Percentiles rank a stretch among this genome's conserved stretches.
These are phyloP conservation scores for Morella rubra DNA, from an alignment of 306 rosid genomes.

Conservation along the genomic window DNA sequence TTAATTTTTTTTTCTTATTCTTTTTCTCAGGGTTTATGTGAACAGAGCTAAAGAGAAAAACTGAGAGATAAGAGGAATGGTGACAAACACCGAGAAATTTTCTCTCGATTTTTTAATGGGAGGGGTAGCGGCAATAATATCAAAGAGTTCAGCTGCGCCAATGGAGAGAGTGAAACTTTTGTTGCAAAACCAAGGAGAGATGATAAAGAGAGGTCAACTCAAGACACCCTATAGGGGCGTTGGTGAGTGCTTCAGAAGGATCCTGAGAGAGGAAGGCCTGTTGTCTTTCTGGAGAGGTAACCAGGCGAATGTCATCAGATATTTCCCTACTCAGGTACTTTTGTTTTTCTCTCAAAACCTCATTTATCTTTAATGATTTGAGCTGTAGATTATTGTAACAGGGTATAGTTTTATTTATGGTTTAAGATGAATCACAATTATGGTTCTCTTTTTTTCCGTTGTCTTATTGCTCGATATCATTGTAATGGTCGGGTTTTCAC, in stretches of 20 bases:
- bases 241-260: constrained; percentile 59
- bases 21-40: not conserved
- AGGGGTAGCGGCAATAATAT: constrained; percentile 70
- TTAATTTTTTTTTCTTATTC: not conserved
- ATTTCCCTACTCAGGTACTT: constrained; percentile 92
- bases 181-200: constrained; percentile 91
- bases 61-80: constrained; percentile 39
- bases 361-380: not conserved
- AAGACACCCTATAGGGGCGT: constrained; percentile 37
- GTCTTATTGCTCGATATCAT: not conserved
- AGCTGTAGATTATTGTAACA: not conserved
- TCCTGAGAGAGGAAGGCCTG: constrained; percentile 77
- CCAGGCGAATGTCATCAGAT: constrained; percentile 81
- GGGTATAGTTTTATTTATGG: not conserved
- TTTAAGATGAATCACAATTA: not conserved
- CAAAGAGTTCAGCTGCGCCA: constrained; percentile 85
- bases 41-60: constrained; percentile 23
- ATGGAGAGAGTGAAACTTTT: constrained; percentile 92
- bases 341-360: not conserved
- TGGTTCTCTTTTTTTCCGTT: not conserved
- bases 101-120: constrained; percentile 71
- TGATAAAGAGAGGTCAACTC: constrained; percentile 89
- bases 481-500: not conserved
- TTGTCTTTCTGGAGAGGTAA: constrained; percentile 92
- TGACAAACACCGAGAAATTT: constrained; percentile 58